Percentiles rank a stretch among this genome's conserved stretches.
phyloP scores from a whole-genome alignment of 768 basidiomycete genomes.

The Tricholoma matsutake region DNA sequence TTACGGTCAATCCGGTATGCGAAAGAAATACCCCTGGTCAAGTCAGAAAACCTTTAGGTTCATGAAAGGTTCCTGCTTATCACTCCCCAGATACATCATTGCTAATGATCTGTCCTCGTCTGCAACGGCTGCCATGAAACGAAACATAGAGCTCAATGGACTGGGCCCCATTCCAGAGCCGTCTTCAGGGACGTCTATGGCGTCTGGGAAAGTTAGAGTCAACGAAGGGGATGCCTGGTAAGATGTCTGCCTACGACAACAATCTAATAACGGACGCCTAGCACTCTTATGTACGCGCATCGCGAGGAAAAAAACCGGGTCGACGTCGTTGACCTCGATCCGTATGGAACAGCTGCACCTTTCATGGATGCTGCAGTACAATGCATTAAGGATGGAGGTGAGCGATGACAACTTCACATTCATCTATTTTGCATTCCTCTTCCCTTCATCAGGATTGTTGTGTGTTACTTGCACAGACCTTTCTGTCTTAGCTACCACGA shows the following conservation, averaged over 20 bases:
- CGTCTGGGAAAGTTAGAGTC: slow-evolving; percentile 59
- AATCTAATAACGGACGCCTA: slow-evolving; percentile 26
- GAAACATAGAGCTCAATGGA: slow-evolving; percentile 82
- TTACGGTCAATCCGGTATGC: slow-evolving; percentile 96
- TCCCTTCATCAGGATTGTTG: slow-evolving; percentile 59
- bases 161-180: slow-evolving; percentile 38
- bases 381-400: slow-evolving; percentile 83
- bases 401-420: slow-evolving; percentile 15
- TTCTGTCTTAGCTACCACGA: slow-evolving; percentile 87
- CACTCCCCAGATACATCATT: slow-evolving; percentile 70
- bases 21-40: slow-evolving; percentile 90
- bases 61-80: slow-evolving; percentile 6
- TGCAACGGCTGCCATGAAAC: slow-evolving; percentile 81
- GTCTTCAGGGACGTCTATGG: slow-evolving; percentile 9
- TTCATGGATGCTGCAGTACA: slow-evolving; percentile 96
- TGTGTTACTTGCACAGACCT: slow-evolving; percentile 97
- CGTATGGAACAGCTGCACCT: slow-evolving; percentile 95
- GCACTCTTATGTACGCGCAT: slow-evolving; percentile 88
- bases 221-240: slow-evolving; percentile 96
- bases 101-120: slow-evolving; percentile 89
- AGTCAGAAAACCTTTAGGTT: slow-evolving; percentile 44
- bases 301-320: slow-evolving; percentile 71
- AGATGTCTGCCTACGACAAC: slow-evolving; percentile 10
- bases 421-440: neutral
- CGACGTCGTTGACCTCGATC: slow-evolving; percentile 96